A percentile compares a stretch with the other conserved stretches of the same genome.
Evolutionary conservation across 371 early-diverging fungal species (phyloP).

Genomic region (Mucor indicus): DNA sequence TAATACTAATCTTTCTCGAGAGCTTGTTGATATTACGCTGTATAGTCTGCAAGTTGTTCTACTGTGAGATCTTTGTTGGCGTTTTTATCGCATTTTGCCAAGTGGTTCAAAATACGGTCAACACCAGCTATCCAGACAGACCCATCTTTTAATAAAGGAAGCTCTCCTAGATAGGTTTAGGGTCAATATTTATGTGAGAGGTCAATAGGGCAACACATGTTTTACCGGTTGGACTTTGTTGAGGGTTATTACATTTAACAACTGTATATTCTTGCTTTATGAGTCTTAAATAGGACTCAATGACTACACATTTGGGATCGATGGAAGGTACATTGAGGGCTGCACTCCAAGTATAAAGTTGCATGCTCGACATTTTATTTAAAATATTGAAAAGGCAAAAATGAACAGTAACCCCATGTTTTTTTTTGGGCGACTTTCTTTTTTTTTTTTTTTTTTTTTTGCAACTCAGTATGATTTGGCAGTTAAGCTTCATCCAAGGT

Average conservation of each 20-base stretch:
- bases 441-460: too few species aligned
- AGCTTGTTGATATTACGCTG: conserved; percentile 29
- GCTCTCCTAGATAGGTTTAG: conserved; percentile 42
- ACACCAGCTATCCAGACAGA: conserved; percentile 58
- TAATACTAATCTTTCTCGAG: not conserved
- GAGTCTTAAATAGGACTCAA: conserved; percentile 54
- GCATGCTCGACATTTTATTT: conserved; percentile 28
- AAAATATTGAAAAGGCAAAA: too few species aligned
- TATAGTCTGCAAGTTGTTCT: conserved; percentile 50
- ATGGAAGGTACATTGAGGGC: conserved; percentile 58
- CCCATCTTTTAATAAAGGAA: conserved; percentile 61
- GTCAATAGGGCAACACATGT: not conserved
- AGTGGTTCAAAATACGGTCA: conserved; percentile 50
- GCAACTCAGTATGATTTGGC: too few species aligned
- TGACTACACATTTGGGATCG: conserved; percentile 57
- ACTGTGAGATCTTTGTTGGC: conserved; percentile 44
- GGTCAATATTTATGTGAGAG: not conserved
- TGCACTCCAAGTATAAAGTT: conserved; percentile 59
- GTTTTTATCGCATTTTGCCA: conserved; percentile 45
- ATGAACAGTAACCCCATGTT: too few species aligned
- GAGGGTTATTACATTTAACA: conserved; percentile 54
- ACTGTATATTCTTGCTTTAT: conserved; percentile 43
- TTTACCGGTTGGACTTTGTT: conserved; percentile 56
- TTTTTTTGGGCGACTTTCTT: too few species aligned
- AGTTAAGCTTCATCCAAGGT: not conserved